Percentiles rank a stretch among this genome's conserved stretches.
Conservation (phyloP, 2,329 filamentous ascomycete species). For the Rosellinia necatrix region DNA sequence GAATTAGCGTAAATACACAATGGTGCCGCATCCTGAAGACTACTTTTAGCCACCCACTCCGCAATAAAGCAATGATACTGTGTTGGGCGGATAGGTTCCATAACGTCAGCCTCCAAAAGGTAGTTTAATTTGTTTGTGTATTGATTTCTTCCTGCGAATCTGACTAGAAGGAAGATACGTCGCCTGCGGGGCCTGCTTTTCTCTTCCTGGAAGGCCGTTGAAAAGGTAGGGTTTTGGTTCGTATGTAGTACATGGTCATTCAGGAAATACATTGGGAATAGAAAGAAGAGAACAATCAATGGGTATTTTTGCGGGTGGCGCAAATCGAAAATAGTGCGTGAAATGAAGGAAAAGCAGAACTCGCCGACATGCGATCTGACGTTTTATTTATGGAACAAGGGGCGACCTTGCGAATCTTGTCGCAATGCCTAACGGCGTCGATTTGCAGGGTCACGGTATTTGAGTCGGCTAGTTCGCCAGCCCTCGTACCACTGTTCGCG, state of each 20-base stretch:
- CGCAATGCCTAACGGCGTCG: constrained; percentile 43
- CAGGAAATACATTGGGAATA: constrained; percentile 31
- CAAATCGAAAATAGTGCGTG: constrained; percentile 26
- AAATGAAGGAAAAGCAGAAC: constrained; percentile 14
- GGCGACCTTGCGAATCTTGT: constrained; percentile 27
- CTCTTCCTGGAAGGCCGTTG: constrained; percentile 28
- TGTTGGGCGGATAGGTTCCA: constrained; percentile 18
- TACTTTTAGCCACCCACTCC: background rate
- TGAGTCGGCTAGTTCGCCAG: constrained; percentile 79
- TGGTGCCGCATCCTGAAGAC: constrained; percentile 12
- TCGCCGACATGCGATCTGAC: constrained; percentile 32
- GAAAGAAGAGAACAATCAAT: constrained; percentile 29
- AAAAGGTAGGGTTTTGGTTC: constrained; percentile 26
- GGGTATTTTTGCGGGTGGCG: constrained; percentile 35
- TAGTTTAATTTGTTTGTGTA: constrained; percentile 26
- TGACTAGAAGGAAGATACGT: constrained; percentile 28
- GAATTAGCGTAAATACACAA: constrained; percentile 21
- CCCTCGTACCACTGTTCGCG: constrained; percentile 94
- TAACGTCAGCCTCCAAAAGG: constrained; percentile 25
- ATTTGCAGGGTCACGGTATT: constrained; percentile 51
- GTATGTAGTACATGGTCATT: constrained; percentile 26
- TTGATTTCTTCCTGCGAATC: constrained; percentile 11
- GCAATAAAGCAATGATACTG: constrained; percentile 22
- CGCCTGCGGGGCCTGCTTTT: constrained; percentile 31
- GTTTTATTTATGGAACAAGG: constrained; percentile 25